Evolutionary conservation across 106 monocot genomes (phyloP).

Genomic region (Platanthera zijinensis): DNA sequence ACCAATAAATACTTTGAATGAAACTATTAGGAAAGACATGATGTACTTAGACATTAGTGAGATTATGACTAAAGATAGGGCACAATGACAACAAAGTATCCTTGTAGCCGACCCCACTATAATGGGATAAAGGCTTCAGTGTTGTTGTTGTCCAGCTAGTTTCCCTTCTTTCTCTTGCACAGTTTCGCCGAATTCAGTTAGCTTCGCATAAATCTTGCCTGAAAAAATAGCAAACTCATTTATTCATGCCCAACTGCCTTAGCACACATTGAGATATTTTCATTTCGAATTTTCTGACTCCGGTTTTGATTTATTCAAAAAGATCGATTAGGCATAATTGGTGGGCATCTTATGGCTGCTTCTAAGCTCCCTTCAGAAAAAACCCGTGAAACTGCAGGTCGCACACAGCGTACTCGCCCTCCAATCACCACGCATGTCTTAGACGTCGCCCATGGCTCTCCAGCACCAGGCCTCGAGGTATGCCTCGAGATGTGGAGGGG

Average conservation of each 20-base stretch:
- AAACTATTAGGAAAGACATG: no score
- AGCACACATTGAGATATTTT: background rate
- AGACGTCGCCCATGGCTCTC: constrained; percentile 64
- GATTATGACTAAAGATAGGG: no score
- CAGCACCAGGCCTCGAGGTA: constrained; percentile 74
- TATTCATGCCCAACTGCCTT: background rate
- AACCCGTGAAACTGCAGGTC: constrained; percentile 23
- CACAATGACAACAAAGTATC: no score
- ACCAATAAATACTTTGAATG: no score
- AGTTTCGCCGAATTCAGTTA: background rate
- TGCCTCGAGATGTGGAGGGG: constrained; percentile 67
- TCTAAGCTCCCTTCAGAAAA: constrained; percentile 32
- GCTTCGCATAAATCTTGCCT: background rate
- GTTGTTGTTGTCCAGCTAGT: no score
- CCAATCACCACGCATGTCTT: constrained; percentile 93
- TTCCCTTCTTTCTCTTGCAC: background rate
- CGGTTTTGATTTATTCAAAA: constrained; percentile 10
- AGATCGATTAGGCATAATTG: constrained; percentile 72
- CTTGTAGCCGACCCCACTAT: no score
- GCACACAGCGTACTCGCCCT: constrained; percentile 37
- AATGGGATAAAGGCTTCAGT: no score
- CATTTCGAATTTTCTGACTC: constrained; percentile 13
- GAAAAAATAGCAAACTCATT: background rate
- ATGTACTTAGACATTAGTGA: no score
- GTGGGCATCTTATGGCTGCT: constrained; percentile 52